phyloP scores from a whole-genome alignment of 495 filamentous ascomycete species.

The Neurospora intermedia region DNA sequence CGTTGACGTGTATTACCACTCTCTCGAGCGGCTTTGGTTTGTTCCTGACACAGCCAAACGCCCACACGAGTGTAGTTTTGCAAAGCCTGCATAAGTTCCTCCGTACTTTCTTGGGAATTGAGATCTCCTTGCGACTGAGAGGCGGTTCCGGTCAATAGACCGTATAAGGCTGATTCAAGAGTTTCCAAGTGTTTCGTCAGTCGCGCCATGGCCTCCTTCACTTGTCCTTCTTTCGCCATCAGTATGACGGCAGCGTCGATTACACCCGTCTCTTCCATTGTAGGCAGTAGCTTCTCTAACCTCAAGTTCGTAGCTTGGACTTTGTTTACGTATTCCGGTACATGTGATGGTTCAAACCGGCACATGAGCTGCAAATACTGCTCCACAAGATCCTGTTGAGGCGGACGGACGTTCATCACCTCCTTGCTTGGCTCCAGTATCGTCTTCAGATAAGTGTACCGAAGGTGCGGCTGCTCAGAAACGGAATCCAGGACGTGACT shows the following conservation, averaged over 20 bases:
- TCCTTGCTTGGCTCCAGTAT: slow-evolving; percentile 60
- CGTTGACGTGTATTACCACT: slow-evolving; percentile 19
- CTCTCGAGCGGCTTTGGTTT: slow-evolving; percentile 51
- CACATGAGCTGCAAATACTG: slow-evolving; percentile 88
- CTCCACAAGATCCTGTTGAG: slow-evolving; percentile 54
- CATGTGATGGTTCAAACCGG: slow-evolving; percentile 66
- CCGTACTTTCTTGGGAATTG: slow-evolving; percentile 29
- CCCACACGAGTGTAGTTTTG: slow-evolving; percentile 85
- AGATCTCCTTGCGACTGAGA: slow-evolving; percentile 40
- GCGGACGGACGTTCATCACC: slow-evolving; percentile 22
- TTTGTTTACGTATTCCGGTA: slow-evolving; percentile 72
- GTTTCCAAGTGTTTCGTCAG: slow-evolving; percentile 68
- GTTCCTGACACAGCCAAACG: slow-evolving; percentile 89
- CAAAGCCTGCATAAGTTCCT: slow-evolving; percentile 61
- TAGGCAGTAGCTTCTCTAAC: slow-evolving; percentile 70
- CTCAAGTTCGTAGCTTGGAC: slow-evolving; percentile 72
- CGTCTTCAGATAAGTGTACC: slow-evolving; percentile 68
- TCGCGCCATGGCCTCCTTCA: slow-evolving; percentile 72
- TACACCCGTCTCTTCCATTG: slow-evolving; percentile 78
- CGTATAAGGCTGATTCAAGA: slow-evolving; percentile 67
- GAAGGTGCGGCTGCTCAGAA: slow-evolving; percentile 47
- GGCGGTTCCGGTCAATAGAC: slow-evolving; percentile 48
- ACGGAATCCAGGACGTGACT: slow-evolving; percentile 54
- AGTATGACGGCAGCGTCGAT: slow-evolving; percentile 89
- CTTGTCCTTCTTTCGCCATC: slow-evolving; percentile 81